These are phyloP conservation scores for Lodderomyces pseudojiufengensis DNA, from an alignment of 1,139 yeast genomes.

Conservation along the genomic window DNA sequence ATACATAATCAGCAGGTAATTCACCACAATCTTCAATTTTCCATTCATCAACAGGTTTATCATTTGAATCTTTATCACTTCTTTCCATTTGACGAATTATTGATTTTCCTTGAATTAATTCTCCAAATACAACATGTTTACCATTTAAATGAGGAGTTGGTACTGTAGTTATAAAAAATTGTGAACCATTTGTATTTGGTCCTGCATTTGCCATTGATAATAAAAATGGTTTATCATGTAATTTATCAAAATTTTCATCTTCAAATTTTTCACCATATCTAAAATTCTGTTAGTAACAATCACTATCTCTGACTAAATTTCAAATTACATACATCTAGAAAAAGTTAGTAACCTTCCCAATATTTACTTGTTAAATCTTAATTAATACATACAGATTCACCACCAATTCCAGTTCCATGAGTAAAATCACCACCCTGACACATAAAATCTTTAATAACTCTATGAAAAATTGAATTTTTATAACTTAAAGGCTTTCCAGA, in stretches of 20 bases:
- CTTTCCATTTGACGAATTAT: conserved; percentile 76
- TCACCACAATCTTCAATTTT: conserved; percentile 78
- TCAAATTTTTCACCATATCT: conserved; percentile 87
- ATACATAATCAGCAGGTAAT: conserved; percentile 56
- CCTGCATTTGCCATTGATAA: conserved; percentile 98
- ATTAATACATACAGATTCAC: conserved; percentile 69
- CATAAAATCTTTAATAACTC: conserved; percentile 91
- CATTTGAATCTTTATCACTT: conserved; percentile 57
- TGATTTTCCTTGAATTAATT: conserved; percentile 78
- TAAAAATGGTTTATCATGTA: conserved; percentile 81
- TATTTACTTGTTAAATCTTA: too few species aligned
- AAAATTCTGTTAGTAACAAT: too few species aligned
- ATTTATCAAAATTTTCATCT: conserved; percentile 78
- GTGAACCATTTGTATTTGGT: conserved; percentile 93
- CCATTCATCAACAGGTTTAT: conserved; percentile 64
- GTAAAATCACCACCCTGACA: conserved; percentile 98
- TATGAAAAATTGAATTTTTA: conserved; percentile 82
- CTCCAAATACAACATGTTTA: conserved; percentile 95
- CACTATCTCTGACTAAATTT: too few species aligned
- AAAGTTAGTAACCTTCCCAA: too few species aligned
- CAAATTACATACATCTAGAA: too few species aligned
- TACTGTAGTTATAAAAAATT: conserved; percentile 86
- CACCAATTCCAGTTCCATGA: conserved; percentile 85
- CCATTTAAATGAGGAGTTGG: conserved; percentile 85
- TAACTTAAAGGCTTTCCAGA: conserved; percentile 66